Base-by-base conservation (phyloP, 495 filamentous ascomycete species). In the Penicillium chermesinum region DNA sequence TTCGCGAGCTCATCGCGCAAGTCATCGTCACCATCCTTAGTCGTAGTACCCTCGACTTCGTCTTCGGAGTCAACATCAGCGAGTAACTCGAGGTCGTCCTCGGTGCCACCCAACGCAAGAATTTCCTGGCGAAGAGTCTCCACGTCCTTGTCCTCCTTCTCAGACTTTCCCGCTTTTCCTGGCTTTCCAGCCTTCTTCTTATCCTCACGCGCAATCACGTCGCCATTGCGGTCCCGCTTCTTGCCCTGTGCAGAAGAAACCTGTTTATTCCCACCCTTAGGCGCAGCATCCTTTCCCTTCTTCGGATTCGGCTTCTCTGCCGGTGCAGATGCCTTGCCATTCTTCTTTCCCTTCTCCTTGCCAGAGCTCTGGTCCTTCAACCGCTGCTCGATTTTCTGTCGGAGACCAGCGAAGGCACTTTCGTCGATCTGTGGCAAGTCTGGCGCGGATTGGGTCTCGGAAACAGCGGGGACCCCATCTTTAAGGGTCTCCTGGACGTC, bases 51-150 rank as follows among this genome's bases (percentile, higher is more conserved):
- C 43, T 80, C 78, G 12, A 74, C 70, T 54, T 87, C 83, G 21
- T 77, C 77, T 41, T 79, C 82, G 1, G 84, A 87, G 41, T 80
- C 71, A 12, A 82, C 55, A 51, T 73, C 78, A 13, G 72, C 80
- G 38, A 91, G 67, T 30, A 89, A 67, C 38, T 85, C 78, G 34
- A 84, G 63, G 58, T 91, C 87, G 19, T 87, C 84, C 59, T 88
- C 78, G 20, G 84, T 85, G 17, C 88, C 88, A 15, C 88, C 88
- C 33, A 94, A 74, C 16, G 82, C 84, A 45, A 81, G 61, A 52
- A 94, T 88, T 55, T 91, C 88, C 52, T 84, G 77, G 22, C 87
- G 74, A 27, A 87, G 66, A 21, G 59, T 55, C 54, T 69, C 64
- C 41, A 71, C 61, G 20, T 57, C 54, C 8, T 52, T 57, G n/a